Evolutionary conservation across 116 monocot genomes (phyloP).

Genomic region (Papilionanthe hybrid): DNA sequence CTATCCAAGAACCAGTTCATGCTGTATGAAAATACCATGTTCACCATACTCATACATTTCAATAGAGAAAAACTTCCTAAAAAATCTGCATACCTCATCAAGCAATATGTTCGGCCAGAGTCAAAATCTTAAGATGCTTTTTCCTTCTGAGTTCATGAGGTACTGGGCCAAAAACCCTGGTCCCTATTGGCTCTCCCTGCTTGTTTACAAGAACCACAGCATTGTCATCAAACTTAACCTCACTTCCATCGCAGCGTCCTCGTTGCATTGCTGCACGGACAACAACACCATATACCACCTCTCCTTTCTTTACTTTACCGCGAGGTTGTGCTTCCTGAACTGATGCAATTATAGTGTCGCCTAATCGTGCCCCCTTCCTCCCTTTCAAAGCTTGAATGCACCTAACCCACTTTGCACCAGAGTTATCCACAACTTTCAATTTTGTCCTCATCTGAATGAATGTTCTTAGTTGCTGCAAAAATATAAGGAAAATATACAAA

Average conservation of each 20-base stretch:
- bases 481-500: background rate
- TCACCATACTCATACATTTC: background rate
- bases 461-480: constrained; percentile 71
- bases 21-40: background rate
- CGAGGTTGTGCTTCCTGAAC: constrained; percentile 86
- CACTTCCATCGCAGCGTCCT: constrained; percentile 76
- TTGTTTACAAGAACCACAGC: constrained; percentile 90
- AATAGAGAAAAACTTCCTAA: background rate
- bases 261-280: constrained; percentile 91
- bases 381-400: constrained; percentile 90
- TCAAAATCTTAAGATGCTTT: constrained; percentile 90
- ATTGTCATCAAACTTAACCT: constrained; percentile 87
- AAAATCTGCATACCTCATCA: constrained; percentile 21
- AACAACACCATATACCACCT: constrained; percentile 89
- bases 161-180: constrained; percentile 78
- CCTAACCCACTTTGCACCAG: constrained; percentile 91
- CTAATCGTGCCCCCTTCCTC: constrained; percentile 64
- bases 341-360: constrained; percentile 82
- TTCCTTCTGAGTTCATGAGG: constrained; percentile 87
- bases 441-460: constrained; percentile 98
- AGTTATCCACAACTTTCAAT: constrained; percentile 92
- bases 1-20: background rate
- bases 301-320: constrained; percentile 96
- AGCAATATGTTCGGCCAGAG: constrained; percentile 81
- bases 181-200: constrained; percentile 79